Evolutionary conservation across 139 green algal species (phyloP).

Genomic region (Ettlia oleoabundans): DNA sequence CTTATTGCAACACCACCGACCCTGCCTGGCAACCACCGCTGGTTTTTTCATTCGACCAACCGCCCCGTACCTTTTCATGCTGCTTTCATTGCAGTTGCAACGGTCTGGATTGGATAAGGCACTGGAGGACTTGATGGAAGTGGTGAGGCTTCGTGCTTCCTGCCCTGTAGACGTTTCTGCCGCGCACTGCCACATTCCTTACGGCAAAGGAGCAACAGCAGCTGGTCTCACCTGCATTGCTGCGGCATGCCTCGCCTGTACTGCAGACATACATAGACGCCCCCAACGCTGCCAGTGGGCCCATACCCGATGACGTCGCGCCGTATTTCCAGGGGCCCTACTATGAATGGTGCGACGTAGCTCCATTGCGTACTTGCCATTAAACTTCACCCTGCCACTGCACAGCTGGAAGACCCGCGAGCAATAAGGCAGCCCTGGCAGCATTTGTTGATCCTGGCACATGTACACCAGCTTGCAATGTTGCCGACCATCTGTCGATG

Average conservation of each 20-base stretch:
- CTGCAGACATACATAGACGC: conserved; percentile 54
- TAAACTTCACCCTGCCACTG: too few species aligned
- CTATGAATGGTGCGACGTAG: conserved; percentile 33
- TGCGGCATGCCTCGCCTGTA: background rate
- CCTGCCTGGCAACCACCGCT: background rate
- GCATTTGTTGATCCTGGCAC: too few species aligned
- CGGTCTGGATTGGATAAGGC: conserved; percentile 48
- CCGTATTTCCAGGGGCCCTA: conserved; percentile 51
- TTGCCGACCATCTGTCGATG: too few species aligned
- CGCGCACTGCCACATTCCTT: conserved; percentile 12
- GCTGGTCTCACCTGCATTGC: too few species aligned
- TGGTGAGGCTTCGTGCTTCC: conserved; percentile 31
- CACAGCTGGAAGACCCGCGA: too few species aligned
- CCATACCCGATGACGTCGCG: conserved; percentile 58
- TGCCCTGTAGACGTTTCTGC: too few species aligned
- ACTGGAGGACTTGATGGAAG: conserved; percentile 53
- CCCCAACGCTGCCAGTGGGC: conserved; percentile 55
- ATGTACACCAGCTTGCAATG: too few species aligned
- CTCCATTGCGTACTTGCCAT: too few species aligned
- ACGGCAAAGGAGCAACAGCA: background rate
- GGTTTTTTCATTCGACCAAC: background rate
- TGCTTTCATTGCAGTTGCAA: conserved; percentile 35
- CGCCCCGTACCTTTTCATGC: background rate
- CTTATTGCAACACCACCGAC: too few species aligned
- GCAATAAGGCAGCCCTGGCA: too few species aligned